Percentiles rank a stretch among this genome's conserved stretches.
Conservation (phyloP, 371 early-diverging fungal genomes). For the Mortierella sp. region DNA sequence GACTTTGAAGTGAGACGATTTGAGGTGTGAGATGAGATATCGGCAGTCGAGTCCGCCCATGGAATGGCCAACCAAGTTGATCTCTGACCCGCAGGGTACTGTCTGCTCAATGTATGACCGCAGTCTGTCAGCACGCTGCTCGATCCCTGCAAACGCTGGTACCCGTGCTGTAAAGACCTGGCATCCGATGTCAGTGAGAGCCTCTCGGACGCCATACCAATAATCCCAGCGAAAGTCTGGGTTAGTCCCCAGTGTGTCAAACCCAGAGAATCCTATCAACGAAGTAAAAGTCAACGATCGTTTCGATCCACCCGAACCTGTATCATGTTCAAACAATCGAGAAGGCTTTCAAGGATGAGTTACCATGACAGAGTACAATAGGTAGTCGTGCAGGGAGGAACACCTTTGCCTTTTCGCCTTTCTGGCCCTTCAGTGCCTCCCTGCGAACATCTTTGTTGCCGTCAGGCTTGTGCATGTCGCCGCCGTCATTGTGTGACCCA, state of each 20-base stretch:
- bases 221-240: conserved; percentile 88
- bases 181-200: conserved; percentile 81
- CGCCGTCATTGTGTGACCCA: neutral
- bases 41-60: conserved; percentile 91
- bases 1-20: conserved; percentile 70
- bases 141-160: conserved; percentile 77
- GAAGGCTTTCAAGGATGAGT: conserved; percentile 55
- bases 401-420: conserved; percentile 1
- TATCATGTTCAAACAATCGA: neutral
- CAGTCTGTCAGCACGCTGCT: conserved; percentile 80
- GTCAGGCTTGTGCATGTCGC: neutral
- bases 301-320: neutral
- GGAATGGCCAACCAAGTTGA: conserved; percentile 61
- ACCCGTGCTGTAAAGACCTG: conserved; percentile 85
- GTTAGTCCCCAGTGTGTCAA: conserved; percentile 62
- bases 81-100: conserved; percentile 60
- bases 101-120: conserved; percentile 67
- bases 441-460: conserved; percentile 6
- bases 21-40: conserved; percentile 81
- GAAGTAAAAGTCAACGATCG: neutral
- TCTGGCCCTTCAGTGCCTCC: conserved; percentile 61
- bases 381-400: conserved; percentile 83
- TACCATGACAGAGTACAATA: conserved; percentile 90
- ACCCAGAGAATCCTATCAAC: conserved; percentile 60
- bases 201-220: conserved; percentile 89